A percentile compares a stretch with the other conserved stretches of the same genome.
Evolutionary conservation across 768 basidiomycete genomes (phyloP).

Genomic region (Macrolepiota albuminosa): DNA sequence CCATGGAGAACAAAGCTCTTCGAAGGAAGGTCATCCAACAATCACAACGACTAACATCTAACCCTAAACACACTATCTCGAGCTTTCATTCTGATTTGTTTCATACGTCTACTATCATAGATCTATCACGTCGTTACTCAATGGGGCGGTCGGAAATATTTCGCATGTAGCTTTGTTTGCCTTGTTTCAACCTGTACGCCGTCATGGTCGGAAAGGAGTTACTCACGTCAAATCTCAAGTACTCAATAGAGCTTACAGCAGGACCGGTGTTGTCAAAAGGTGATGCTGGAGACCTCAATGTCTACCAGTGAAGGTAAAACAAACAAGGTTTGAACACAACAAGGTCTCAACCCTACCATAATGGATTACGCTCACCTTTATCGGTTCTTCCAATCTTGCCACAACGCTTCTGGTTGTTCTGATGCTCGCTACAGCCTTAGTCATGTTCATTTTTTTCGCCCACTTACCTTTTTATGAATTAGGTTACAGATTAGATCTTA

Average conservation of each 20-base stretch:
- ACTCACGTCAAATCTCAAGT: too few relatives aligned
- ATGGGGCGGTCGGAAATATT: background rate
- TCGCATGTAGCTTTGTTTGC: background rate
- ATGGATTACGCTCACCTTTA: background rate
- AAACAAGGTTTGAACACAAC: too few relatives aligned
- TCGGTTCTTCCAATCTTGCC: background rate
- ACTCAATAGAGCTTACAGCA: too few relatives aligned
- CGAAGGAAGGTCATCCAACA: background rate
- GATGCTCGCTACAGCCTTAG: slow-evolving; percentile 38
- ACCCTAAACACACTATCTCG: background rate
- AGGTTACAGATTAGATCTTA: slow-evolving; percentile 26
- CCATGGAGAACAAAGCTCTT: background rate
- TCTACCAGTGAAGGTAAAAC: background rate
- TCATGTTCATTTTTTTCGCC: slow-evolving; percentile 16
- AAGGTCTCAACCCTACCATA: background rate
- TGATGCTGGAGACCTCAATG: background rate
- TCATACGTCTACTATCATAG: background rate
- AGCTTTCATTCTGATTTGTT: background rate
- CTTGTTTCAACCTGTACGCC: too few relatives aligned
- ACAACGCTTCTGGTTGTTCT: slow-evolving; percentile 5
- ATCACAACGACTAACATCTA: background rate
- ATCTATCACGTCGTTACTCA: background rate
- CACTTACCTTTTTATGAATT: background rate
- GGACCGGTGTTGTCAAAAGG: too few relatives aligned
- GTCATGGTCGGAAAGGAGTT: too few relatives aligned